Percentiles rank a stretch among this genome's conserved stretches.
Conservation (phyloP, 345 rosid genomes). For the Cardiospermum halicacabum region DNA sequence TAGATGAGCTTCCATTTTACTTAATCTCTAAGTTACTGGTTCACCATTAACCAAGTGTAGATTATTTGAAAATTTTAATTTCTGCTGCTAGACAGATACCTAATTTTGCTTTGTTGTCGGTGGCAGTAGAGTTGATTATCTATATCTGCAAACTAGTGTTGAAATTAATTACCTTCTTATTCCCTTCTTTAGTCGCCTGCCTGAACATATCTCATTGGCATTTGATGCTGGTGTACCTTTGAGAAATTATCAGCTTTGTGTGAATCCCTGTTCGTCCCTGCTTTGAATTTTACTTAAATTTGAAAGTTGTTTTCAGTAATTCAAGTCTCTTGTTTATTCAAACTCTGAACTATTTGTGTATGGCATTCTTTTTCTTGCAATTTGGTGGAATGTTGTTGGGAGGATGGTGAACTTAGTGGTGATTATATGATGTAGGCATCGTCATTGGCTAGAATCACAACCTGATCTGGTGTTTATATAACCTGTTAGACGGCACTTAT, state of each 20-base stretch:
- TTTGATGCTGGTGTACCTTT: conserved; percentile 78
- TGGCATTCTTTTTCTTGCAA: conserved; percentile 87
- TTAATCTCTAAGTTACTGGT: conserved; percentile 57
- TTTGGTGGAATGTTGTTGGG: conserved; percentile 82
- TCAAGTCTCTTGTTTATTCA: no score
- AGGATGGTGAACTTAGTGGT: conserved; percentile 62
- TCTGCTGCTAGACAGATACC: neutral
- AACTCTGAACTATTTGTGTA: no score
- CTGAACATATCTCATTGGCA: conserved; percentile 68
- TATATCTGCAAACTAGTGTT: neutral
- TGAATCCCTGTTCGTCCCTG: conserved; percentile 67
- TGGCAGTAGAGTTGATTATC: neutral
- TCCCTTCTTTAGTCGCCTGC: conserved; percentile 41
- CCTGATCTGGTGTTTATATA: conserved; percentile 76
- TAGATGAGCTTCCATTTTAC: conserved; percentile 31
- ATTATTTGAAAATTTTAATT: no score
- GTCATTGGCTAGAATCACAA: conserved; percentile 80
- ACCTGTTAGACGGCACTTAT: conserved; percentile 68
- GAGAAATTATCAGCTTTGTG: conserved; percentile 71
- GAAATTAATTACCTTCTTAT: conserved; percentile 43
- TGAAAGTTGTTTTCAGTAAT: neutral
- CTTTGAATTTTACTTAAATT: neutral
- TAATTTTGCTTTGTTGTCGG: neutral
- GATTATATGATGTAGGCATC: conserved; percentile 53
- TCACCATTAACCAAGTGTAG: neutral